Conservation (phyloP, 768 basidiomycete genomes). For the Amanita subjunquillea region DNA sequence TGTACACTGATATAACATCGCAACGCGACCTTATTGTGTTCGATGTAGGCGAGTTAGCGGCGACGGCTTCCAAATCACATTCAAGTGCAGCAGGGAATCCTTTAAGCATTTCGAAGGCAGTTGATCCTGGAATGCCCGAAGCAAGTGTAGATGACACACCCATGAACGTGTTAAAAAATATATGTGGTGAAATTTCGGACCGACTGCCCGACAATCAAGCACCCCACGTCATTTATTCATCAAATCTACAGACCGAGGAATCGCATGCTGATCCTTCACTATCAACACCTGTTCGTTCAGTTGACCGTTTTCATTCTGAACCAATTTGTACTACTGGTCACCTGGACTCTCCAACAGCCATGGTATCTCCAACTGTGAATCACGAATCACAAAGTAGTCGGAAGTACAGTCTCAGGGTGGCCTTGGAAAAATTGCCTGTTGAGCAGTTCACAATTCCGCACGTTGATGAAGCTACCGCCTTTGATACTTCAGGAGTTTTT, state of each 20-base stretch:
- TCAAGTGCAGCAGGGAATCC: background rate
- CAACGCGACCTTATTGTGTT: slow-evolving; percentile 2
- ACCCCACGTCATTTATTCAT: background rate
- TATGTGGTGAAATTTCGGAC: background rate
- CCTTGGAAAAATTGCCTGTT: background rate
- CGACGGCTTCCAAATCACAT: background rate
- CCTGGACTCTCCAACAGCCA: background rate
- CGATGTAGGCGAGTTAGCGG: background rate
- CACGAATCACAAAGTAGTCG: background rate
- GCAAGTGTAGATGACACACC: background rate
- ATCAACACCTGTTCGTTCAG: background rate
- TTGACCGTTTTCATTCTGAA: background rate
- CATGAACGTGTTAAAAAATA: too few species aligned
- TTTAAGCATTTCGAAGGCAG: background rate
- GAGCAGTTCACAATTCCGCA: background rate
- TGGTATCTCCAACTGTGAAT: background rate
- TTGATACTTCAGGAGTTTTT: background rate
- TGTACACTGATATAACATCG: background rate
- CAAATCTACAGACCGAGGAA: background rate
- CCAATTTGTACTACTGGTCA: background rate
- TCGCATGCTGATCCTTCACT: background rate
- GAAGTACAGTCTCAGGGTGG: background rate
- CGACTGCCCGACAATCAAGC: background rate
- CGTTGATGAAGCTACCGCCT: background rate
- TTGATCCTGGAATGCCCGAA: background rate